Conservation (phyloP, 352 stramenopile genomes). For the Phytophthora hibernalis region DNA sequence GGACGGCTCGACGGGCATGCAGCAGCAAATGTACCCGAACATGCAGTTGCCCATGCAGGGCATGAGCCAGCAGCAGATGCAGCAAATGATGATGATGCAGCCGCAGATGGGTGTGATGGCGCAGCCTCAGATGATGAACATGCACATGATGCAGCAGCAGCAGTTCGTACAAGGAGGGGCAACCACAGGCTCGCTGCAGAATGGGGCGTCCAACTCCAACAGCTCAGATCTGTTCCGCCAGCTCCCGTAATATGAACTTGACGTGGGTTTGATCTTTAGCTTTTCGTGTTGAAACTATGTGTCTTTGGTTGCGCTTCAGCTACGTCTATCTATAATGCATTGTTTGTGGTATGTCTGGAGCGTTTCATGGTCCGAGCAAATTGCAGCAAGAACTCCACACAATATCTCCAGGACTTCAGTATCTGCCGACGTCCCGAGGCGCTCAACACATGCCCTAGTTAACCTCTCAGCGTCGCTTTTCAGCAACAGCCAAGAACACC, state of each 20-base stretch:
- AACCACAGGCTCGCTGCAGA: conserved; percentile 10
- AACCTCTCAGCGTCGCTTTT: conserved; percentile 35
- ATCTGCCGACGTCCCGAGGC: conserved; percentile 48
- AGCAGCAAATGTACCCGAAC: conserved; percentile 46
- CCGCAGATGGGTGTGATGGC: conserved; percentile 50
- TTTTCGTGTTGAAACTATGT: not conserved
- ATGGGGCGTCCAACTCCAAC: conserved; percentile 10
- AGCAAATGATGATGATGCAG: conserved; percentile 55
- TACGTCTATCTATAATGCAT: not conserved
- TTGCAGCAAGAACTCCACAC: conserved; percentile 83
- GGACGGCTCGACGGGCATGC: conserved; percentile 34
- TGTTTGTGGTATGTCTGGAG: conserved; percentile 52
- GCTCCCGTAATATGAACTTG: conserved; percentile 29
- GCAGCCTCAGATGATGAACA: conserved; percentile 47
- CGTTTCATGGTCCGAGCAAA: conserved; percentile 82
- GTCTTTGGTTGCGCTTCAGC: too few species aligned
- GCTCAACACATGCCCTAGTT: conserved; percentile 9
- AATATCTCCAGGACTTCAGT: conserved; percentile 61
- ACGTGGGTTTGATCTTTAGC: conserved; percentile 1
- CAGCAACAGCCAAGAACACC: conserved; percentile 32
- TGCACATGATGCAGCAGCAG: conserved; percentile 35
- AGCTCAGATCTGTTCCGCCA: conserved; percentile 35
- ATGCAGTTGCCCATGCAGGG: conserved; percentile 53
- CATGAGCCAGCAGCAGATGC: conserved; percentile 39
- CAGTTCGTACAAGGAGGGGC: conserved; percentile 27